Conservation (phyloP, 257 asterid species). For the Solanum gandarillasii region DNA sequence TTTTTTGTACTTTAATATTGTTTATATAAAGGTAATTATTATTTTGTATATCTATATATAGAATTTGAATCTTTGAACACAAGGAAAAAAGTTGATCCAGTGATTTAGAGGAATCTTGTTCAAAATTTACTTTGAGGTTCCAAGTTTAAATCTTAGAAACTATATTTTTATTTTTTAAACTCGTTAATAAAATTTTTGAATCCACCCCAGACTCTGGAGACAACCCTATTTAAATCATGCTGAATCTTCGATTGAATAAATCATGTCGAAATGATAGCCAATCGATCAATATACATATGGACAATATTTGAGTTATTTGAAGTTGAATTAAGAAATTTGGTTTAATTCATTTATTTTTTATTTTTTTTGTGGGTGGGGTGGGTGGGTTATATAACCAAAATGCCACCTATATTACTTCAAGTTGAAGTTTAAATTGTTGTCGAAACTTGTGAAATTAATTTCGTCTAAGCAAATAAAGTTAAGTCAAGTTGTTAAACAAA, state of each 20-base stretch:
- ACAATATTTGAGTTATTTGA: neutral
- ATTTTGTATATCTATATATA: too few relatives aligned
- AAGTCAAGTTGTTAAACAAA: neutral
- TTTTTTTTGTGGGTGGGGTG: neutral
- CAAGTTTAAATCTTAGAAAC: too few relatives aligned
- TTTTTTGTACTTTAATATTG: too few relatives aligned
- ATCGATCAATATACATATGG: neutral
- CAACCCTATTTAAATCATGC: neutral
- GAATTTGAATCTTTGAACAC: neutral
- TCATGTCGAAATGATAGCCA: neutral
- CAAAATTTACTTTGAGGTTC: too few relatives aligned
- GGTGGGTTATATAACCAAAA: neutral
- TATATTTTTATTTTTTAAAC: too few relatives aligned
- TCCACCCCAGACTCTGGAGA: rapidly evolving
- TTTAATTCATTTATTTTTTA: neutral
- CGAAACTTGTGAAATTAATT: neutral
- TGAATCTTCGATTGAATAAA: neutral
- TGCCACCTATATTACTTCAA: neutral
- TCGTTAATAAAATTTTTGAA: rapidly evolving
- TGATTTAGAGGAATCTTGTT: too few relatives aligned
- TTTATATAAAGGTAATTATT: too few relatives aligned
- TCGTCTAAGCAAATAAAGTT: neutral
- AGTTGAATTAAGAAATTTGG: neutral
- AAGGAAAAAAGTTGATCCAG: neutral
- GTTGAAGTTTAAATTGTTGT: neutral